Evolutionary conservation across 164 flowering plant species (phyloP).

Genomic region (Dillenia turbinata): DNA sequence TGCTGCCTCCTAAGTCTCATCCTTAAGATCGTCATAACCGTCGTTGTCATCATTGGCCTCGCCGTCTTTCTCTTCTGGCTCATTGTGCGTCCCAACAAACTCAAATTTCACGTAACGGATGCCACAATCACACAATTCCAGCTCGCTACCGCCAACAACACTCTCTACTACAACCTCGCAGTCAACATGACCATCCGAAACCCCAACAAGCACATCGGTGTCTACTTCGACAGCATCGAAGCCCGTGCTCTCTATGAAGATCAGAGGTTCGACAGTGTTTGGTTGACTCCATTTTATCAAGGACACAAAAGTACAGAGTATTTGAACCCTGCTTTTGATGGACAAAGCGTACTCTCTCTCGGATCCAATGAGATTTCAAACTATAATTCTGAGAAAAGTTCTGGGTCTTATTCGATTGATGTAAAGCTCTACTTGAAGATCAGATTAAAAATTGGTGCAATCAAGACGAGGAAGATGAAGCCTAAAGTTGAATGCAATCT

Average conservation of each 20-base stretch:
- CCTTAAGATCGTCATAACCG: constrained; percentile 14
- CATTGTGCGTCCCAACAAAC: constrained; percentile 18
- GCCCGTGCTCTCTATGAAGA: constrained; percentile 49
- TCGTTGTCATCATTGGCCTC: constrained; percentile 16
- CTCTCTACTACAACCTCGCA: constrained; percentile 55
- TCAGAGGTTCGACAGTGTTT: constrained; percentile 24
- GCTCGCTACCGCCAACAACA: constrained; percentile 26
- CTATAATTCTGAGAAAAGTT: constrained; percentile 25
- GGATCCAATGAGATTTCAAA: constrained; percentile 1
- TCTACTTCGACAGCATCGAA: constrained; percentile 68
- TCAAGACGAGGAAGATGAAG: constrained; percentile 35
- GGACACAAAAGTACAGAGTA: constrained; percentile 50
- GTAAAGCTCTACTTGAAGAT: constrained; percentile 44
- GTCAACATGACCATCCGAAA: constrained; percentile 51
- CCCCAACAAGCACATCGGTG: constrained; percentile 65
- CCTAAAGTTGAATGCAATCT: constrained; percentile 55
- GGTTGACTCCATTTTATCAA: constrained; percentile 43
- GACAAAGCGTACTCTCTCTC: constrained; percentile 25
- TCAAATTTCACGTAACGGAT: constrained; percentile 17
- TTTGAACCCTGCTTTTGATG: constrained; percentile 22
- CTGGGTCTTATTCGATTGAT: constrained; percentile 39
- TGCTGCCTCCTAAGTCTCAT: constrained; percentile 13
- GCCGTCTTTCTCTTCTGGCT: constrained; percentile 18
- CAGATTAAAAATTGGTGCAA: constrained; percentile 42
- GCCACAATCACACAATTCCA: constrained; percentile 39